Evolutionary conservation across 148 eudicot genomes (phyloP).

Genomic region (Nyssa sinensis): DNA sequence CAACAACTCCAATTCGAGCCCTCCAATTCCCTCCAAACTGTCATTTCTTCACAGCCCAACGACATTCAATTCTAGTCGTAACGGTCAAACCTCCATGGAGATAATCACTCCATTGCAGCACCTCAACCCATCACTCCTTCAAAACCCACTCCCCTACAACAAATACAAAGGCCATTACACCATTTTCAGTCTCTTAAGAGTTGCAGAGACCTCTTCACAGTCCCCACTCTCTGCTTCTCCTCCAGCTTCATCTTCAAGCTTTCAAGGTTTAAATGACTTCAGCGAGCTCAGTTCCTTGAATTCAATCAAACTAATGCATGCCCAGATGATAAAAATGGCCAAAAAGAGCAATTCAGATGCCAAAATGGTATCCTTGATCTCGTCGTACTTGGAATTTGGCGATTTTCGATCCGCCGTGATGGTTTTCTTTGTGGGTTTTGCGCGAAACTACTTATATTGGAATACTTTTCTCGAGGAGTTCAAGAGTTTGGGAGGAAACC

Average conservation of each 20-base stretch:
- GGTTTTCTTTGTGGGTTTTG: constrained; percentile 42
- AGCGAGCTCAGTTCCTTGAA: constrained; percentile 31
- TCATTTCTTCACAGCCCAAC: constrained; percentile 18
- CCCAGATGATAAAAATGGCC: constrained; percentile 46
- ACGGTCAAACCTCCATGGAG: constrained; percentile 6
- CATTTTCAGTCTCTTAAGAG: constrained; percentile 15
- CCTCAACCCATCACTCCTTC: constrained; percentile 18
- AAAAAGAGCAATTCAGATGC: constrained; percentile 22
- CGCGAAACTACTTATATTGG: constrained; percentile 41
- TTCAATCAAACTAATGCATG: constrained; percentile 45
- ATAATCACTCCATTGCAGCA: constrained; percentile 7
- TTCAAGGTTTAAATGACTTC: constrained; percentile 15
- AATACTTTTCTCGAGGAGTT: constrained; percentile 46
- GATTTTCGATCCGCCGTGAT: constrained; percentile 47
- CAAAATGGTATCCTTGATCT: constrained; percentile 34
- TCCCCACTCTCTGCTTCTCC: constrained; percentile 22
- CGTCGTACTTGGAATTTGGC: constrained; percentile 43
- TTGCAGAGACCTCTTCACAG: constrained; percentile 20
- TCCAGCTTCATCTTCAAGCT: constrained; percentile 14
- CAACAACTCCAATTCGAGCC: background rate
- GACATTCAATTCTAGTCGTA: background rate
- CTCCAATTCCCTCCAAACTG: background rate
- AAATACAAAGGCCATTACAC: constrained; percentile 10
- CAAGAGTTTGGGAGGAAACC: constrained; percentile 51
- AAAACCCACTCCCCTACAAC: constrained; percentile 17